Percentiles rank a stretch among this genome's conserved stretches.
Evolutionary conservation across 495 filamentous ascomycete species (phyloP).

Genomic region (Hypoxylon crocopeplum): DNA sequence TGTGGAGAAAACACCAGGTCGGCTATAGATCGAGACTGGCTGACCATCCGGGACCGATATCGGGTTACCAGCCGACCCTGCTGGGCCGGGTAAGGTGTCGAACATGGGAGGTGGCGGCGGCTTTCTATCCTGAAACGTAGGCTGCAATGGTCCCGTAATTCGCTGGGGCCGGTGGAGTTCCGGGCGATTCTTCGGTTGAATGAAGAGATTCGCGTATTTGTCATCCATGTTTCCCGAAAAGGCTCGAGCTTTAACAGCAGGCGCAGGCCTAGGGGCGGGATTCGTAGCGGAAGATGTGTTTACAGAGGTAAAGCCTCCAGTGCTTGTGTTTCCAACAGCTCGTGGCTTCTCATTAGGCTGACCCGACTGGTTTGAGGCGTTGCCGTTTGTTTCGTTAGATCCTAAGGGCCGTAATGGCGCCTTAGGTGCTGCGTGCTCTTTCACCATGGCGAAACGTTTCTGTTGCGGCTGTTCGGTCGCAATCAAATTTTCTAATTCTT

Average conservation of each 20-base stretch:
- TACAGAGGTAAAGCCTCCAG: slow-evolving; percentile 27
- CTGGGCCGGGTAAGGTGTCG: slow-evolving; percentile 37
- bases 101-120: slow-evolving; percentile 46
- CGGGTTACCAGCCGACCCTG: slow-evolving; percentile 36
- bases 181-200: slow-evolving; percentile 51
- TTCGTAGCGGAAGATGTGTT: slow-evolving; percentile 5
- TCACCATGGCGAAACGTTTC: slow-evolving; percentile 37
- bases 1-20: slow-evolving; percentile 63
- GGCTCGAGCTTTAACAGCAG: slow-evolving; percentile 33
- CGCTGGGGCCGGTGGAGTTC: slow-evolving; percentile 56
- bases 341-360: slow-evolving; percentile 26
- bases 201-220: slow-evolving; percentile 51
- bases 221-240: slow-evolving; percentile 37
- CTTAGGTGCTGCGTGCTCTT: slow-evolving; percentile 43
- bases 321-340: slow-evolving; percentile 15
- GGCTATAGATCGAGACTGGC: slow-evolving; percentile 37
- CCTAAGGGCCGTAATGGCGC: slow-evolving; percentile 32
- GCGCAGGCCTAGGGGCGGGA: slow-evolving; percentile 13
- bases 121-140: slow-evolving; percentile 45
- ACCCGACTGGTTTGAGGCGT: background rate
- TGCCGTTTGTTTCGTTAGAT: slow-evolving; percentile 29
- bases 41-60: slow-evolving; percentile 38
- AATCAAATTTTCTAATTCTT: slow-evolving; percentile 16
- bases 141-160: slow-evolving; percentile 47
- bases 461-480: background rate